Evolutionary conservation across 768 basidiomycete species (phyloP).

Genomic region (Kwoniella sp.): DNA sequence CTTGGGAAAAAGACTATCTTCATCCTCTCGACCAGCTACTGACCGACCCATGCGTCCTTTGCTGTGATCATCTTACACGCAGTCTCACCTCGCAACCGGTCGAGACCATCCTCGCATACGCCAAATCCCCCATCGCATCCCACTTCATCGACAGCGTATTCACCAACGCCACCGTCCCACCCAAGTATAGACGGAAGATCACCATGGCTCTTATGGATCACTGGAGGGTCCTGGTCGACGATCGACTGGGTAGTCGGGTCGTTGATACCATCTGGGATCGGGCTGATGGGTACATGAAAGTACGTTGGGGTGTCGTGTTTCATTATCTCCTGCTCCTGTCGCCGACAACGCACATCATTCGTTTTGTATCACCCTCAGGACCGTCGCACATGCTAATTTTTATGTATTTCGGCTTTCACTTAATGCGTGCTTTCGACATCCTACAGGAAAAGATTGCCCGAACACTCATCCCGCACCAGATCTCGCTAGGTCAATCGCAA

Average conservation of each 20-base stretch:
- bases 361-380: background rate
- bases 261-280: conserved; percentile 87
- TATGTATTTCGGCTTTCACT: background rate
- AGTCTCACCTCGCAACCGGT: conserved; percentile 67
- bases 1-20: too few species aligned
- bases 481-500: conserved; percentile 71
- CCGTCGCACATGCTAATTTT: background rate
- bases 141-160: conserved; percentile 76
- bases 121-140: conserved; percentile 70
- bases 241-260: conserved; percentile 85
- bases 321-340: background rate
- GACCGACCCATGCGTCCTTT: too few species aligned
- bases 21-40: background rate
- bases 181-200: conserved; percentile 70
- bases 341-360: background rate
- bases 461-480: conserved; percentile 72
- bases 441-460: conserved; percentile 86
- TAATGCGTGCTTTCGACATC: too few species aligned
- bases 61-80: conserved; percentile 3
- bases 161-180: conserved; percentile 67
- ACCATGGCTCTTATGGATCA: conserved; percentile 75
- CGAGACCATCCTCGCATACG: conserved; percentile 65
- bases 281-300: conserved; percentile 91
- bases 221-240: conserved; percentile 79
- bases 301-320: conserved; percentile 51